Evolutionary conservation across 2,329 filamentous ascomycete species (phyloP).

Genomic region (Paracamarosporium sp.): DNA sequence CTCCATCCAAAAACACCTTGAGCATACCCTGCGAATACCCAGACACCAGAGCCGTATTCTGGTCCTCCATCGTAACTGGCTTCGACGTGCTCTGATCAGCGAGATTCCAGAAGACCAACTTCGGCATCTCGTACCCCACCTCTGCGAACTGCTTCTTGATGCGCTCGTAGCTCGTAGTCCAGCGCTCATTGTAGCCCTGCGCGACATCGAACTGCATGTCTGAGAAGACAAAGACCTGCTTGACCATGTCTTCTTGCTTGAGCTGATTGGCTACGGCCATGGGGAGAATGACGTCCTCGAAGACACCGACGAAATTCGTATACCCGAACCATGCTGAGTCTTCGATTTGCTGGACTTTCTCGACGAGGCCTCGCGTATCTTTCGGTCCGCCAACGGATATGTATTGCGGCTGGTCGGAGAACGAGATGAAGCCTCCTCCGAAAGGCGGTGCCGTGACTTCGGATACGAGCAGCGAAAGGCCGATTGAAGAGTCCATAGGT

Average conservation of each 20-base stretch:
- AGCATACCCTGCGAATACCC: slow-evolving; percentile 66
- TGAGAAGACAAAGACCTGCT: slow-evolving; percentile 66
- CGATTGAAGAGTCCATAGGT: slow-evolving; percentile 63
- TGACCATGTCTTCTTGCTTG: slow-evolving; percentile 65
- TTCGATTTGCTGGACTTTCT: slow-evolving; percentile 50
- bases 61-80: slow-evolving; percentile 55
- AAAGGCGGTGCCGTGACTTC: slow-evolving; percentile 62
- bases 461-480: slow-evolving; percentile 63
- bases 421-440: slow-evolving; percentile 63
- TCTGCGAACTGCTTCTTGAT: slow-evolving; percentile 55
- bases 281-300: slow-evolving; percentile 61
- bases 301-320: slow-evolving; percentile 64
- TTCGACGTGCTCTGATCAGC: slow-evolving; percentile 57
- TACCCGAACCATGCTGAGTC: slow-evolving; percentile 48
- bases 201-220: slow-evolving; percentile 67
- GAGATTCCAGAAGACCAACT: slow-evolving; percentile 68
- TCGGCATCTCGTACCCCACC: slow-evolving; percentile 64
- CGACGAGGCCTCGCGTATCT: slow-evolving; percentile 43
- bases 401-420: slow-evolving; percentile 53
- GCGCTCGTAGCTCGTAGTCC: slow-evolving; percentile 58
- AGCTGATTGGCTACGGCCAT: slow-evolving; percentile 60
- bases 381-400: slow-evolving; percentile 48
- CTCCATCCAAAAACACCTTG: slow-evolving; percentile 63
- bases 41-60: slow-evolving; percentile 59
- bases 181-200: slow-evolving; percentile 24